phyloP scores from a whole-genome alignment of 306 rosid genomes.

The Quercus berberidifolia region DNA sequence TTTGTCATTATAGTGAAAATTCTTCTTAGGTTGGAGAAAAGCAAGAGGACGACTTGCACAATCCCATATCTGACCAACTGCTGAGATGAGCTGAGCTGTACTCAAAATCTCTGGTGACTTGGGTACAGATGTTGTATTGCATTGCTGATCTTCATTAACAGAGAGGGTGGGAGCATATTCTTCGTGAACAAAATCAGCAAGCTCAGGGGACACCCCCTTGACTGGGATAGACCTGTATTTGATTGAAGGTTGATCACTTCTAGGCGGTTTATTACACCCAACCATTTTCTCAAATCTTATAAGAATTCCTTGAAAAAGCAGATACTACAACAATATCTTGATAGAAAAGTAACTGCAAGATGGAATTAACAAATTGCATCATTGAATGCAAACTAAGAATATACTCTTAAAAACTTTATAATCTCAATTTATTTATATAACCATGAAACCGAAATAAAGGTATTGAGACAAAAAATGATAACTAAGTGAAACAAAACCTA shows the following conservation, averaged over 20 bases:
- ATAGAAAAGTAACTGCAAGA: slow-evolving; percentile 35
- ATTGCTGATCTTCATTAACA: slow-evolving; percentile 26
- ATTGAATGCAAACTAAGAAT: slow-evolving; percentile 14
- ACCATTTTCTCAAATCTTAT: slow-evolving; percentile 48
- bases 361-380: slow-evolving; percentile 20
- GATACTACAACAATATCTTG: slow-evolving; percentile 27
- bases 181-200: slow-evolving; percentile 37
- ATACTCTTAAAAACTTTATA: background rate
- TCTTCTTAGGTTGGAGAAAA: slow-evolving; percentile 32
- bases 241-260: slow-evolving; percentile 52
- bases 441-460: background rate
- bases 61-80: slow-evolving; percentile 67
- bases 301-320: slow-evolving; percentile 31
- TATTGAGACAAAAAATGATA: background rate
- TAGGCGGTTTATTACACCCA: slow-evolving; percentile 35
- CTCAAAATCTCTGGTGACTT: slow-evolving; percentile 51
- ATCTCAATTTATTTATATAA: background rate
- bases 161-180: slow-evolving; percentile 34
- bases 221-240: slow-evolving; percentile 45
- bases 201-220: slow-evolving; percentile 30
- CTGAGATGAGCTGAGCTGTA: slow-evolving; percentile 56
- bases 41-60: slow-evolving; percentile 63
- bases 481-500: background rate
- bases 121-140: slow-evolving; percentile 21
- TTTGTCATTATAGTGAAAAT: slow-evolving; percentile 27